A percentile compares a stretch with the other conserved stretches of the same genome.
Evolutionary conservation across 805 yeast species (phyloP).

Genomic region (Ascoidea rubescens): DNA sequence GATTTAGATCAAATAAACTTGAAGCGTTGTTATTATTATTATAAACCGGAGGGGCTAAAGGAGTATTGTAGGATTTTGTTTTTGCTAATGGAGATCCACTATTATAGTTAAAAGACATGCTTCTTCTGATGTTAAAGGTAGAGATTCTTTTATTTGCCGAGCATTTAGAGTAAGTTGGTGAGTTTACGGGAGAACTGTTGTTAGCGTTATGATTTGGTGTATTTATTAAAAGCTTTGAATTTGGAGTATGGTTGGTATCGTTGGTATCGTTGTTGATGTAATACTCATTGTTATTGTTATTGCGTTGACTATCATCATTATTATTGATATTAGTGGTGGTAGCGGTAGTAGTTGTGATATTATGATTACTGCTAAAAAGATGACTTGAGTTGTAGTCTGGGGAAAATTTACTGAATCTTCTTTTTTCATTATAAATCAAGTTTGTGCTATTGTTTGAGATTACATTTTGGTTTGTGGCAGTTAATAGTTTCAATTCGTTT

Average conservation of each 20-base stretch:
- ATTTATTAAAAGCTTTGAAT: background rate
- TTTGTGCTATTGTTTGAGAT: too few species aligned
- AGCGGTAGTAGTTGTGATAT: background rate
- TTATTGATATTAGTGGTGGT: background rate
- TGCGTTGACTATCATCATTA: background rate
- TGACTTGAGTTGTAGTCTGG: too few species aligned
- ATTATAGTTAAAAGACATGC: background rate
- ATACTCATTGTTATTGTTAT: background rate
- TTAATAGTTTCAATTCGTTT: slow-evolving; percentile 7
- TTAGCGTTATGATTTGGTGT: background rate
- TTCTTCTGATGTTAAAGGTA: background rate
- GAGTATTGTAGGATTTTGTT: background rate
- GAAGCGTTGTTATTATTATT: background rate
- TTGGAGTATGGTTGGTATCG: slow-evolving; percentile 2
- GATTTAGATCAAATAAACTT: background rate
- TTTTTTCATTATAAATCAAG: too few species aligned
- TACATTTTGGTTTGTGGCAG: background rate
- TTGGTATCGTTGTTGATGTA: slow-evolving; percentile 6
- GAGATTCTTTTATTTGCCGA: background rate
- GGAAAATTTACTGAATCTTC: too few species aligned
- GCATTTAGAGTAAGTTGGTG: background rate
- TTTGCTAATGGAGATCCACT: background rate
- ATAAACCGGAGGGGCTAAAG: background rate
- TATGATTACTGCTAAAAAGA: background rate
- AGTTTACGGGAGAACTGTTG: background rate